Evolutionary conservation across 1,284 basidiomycete species (phyloP), one percentile per base, ranked within the genome.

Genomic region (Apiotrichum siamense): DNA sequence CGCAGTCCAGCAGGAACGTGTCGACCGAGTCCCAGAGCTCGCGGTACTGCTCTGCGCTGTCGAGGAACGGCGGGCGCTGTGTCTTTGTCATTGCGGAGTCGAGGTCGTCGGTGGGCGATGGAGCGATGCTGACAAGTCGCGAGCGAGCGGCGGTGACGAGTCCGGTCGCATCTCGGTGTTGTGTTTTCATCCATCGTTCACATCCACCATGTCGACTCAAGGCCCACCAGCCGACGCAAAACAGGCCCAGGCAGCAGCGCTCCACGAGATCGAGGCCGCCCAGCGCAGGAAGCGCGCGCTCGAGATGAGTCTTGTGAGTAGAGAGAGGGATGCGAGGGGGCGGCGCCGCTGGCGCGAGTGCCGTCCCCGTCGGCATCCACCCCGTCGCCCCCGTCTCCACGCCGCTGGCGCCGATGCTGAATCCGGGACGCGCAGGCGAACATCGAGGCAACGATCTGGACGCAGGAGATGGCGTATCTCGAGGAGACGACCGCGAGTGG

Each of bases 1-100:
- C 94, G 70, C 92, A 98, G 75, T 98, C 96, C 62, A 96, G 90
- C 66, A 97, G 80, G 81, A 90, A 93, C 20, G 87, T 92, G 69
- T 96, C 91, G 67, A 87, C 90, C 60, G 80, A 80, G 71, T 88
- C 83, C 49, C 93, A 54, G 18, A 75, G 65, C 42, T 57, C 43
- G 27, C 59, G 47, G 56, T 70, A 74, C 44, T 73, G 60, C 41
- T 72, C 69, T 0, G 51, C 44, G 2, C 63, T 60, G 23, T 50
- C 41, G 13, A 74, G 65, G 32, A 67, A 53, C 11, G 65, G 66
- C 18, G 70, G 69, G 2, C 57, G 49, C 56, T 62, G 61, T 13
- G 35, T 51, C 41, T 23, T 26, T 31, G 23, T 44, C 18, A 39
- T 36, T 20, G 38, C 26, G 13, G 23, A 25, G 6, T 35, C 29